Conservation (phyloP, 805 yeast species). For the Komagataella pastoris region DNA sequence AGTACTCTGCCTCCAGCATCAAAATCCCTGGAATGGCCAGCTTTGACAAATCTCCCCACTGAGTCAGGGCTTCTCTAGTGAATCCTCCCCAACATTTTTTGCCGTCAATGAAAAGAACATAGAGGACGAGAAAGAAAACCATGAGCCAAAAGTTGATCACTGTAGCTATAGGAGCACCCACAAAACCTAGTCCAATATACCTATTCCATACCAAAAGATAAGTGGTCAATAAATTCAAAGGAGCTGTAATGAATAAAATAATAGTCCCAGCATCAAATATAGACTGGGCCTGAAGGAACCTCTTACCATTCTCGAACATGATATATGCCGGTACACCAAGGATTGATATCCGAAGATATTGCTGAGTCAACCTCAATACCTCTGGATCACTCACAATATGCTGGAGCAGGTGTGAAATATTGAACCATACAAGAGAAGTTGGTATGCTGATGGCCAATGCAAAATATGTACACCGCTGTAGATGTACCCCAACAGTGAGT, state of each 20-base stretch:
- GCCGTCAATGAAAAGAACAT: constrained; percentile 50
- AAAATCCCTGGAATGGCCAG: constrained; percentile 40
- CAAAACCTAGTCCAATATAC: constrained; percentile 37
- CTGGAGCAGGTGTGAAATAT: constrained; percentile 31
- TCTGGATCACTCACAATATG: constrained; percentile 30
- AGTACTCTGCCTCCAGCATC: constrained; percentile 42
- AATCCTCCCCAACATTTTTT: constrained; percentile 61
- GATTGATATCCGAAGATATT: constrained; percentile 39
- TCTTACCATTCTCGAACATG: constrained; percentile 56
- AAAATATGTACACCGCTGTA: constrained; percentile 53
- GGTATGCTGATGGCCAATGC: constrained; percentile 47
- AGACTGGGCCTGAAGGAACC: constrained; percentile 67
- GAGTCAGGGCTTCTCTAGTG: constrained; percentile 16
- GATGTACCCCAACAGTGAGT: constrained; percentile 52
- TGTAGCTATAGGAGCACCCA: constrained; percentile 69
- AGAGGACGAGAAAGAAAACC: constrained; percentile 40
- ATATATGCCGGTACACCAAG: constrained; percentile 69
- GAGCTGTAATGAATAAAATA: constrained; percentile 56
- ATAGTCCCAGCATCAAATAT: constrained; percentile 70
- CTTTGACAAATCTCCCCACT: constrained; percentile 25
- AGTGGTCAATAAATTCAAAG: constrained; percentile 53
- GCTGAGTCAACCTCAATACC: constrained; percentile 38
- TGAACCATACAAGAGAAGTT: constrained; percentile 49
- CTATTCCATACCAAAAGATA: constrained; percentile 54
- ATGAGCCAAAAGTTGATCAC: constrained; percentile 60